Conservation (phyloP, 345 rosid genomes). For the Leavenworthia alabamica region DNA sequence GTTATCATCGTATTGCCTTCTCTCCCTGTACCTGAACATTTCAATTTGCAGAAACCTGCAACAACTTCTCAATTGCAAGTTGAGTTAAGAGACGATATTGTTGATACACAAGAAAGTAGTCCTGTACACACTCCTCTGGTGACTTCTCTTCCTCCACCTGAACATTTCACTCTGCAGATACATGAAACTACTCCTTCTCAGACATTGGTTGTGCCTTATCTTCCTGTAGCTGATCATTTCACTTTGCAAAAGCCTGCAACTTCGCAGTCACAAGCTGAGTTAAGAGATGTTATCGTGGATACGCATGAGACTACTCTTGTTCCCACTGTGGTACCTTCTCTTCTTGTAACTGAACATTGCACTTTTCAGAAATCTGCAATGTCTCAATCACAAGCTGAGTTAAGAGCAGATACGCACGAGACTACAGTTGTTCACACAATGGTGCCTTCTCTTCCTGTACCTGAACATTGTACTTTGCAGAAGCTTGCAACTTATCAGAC, state of each 20-base stretch:
- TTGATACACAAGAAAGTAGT: too few relatives aligned
- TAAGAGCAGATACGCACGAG: conserved; percentile 13
- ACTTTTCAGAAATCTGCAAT: conserved; percentile 24
- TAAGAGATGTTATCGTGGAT: conserved; percentile 21
- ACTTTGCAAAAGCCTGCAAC: conserved; percentile 27
- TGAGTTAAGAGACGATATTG: conserved; percentile 13
- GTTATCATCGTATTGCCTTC: conserved; percentile 63
- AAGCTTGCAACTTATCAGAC: conserved; percentile 30
- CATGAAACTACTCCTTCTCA: background rate
- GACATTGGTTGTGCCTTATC: conserved; percentile 27
- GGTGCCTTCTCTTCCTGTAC: conserved; percentile 33
- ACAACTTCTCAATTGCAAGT: conserved; percentile 31
- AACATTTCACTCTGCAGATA: too few relatives aligned
- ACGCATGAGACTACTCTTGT: background rate
- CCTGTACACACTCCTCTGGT: too few relatives aligned
- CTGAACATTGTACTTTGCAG: conserved; percentile 15
- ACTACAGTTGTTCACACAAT: background rate
- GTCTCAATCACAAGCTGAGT: conserved; percentile 25
- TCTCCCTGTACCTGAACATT: conserved; percentile 27
- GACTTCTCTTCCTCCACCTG: too few relatives aligned
- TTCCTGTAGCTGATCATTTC: conserved; percentile 9
- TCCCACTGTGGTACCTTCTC: conserved; percentile 31
- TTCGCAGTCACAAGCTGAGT: conserved; percentile 23
- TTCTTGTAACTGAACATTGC: conserved; percentile 12
- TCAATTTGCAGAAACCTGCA: conserved; percentile 33